phyloP scores from a whole-genome alignment of 495 filamentous ascomycete species.

The Poronia punctata region DNA sequence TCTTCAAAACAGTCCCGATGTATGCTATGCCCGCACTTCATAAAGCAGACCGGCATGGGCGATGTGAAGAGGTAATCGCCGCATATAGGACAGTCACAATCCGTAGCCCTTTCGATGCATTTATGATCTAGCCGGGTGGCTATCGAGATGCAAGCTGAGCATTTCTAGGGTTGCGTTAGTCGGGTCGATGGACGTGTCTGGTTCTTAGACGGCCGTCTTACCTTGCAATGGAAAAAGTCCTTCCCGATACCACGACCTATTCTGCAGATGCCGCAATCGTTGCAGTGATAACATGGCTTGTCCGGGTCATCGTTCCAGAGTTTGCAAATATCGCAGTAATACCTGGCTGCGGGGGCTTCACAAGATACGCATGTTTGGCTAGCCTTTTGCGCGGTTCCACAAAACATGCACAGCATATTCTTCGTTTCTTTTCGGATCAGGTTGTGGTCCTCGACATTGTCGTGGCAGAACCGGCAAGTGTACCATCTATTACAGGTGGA shows the following conservation, averaged over 20 bases:
- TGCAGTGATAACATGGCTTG: constrained; percentile 94
- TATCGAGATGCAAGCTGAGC: constrained; percentile 85
- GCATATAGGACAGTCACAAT: constrained; percentile 98
- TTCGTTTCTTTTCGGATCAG: constrained; percentile 76
- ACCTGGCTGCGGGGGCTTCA: constrained; percentile 71
- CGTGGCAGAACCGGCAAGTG: constrained; percentile 92
- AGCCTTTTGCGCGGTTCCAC: constrained; percentile 77
- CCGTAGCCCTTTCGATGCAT: constrained; percentile 88
- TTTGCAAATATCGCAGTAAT: constrained; percentile 93
- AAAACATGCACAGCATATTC: constrained; percentile 98
- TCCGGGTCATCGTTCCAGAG: constrained; percentile 90
- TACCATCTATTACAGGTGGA: constrained; percentile 86
- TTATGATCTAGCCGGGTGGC: constrained; percentile 68
- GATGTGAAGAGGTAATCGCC: constrained; percentile 98
- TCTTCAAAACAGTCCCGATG: constrained; percentile 79
- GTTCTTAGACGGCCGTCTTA: constrained; percentile 29
- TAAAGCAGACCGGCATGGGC: constrained; percentile 77
- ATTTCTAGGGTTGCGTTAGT: constrained; percentile 49
- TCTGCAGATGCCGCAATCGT: constrained; percentile 92
- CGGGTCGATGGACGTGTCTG: not conserved
- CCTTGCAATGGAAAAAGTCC: constrained; percentile 97
- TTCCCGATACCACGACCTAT: constrained; percentile 88
- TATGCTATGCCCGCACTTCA: constrained; percentile 94
- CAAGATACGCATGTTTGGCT: constrained; percentile 70
- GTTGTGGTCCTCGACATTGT: constrained; percentile 74